phyloP scores from a whole-genome alignment of 164 flowering plant genomes.

The Piper longum region DNA sequence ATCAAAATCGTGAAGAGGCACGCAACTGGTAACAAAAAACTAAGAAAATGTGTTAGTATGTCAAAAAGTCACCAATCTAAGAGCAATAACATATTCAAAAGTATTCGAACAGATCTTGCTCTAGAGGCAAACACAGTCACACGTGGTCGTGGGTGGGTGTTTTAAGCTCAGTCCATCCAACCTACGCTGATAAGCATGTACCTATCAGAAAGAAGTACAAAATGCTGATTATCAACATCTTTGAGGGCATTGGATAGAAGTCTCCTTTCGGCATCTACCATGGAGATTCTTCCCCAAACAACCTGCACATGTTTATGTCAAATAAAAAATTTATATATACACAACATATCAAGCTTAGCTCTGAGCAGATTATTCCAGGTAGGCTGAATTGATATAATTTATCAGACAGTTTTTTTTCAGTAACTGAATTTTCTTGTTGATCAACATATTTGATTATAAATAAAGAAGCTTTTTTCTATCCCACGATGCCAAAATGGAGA shows the following conservation, averaged over 20 bases:
- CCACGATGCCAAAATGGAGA: no score
- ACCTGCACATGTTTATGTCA: constrained; percentile 30
- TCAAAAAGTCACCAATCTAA: background rate
- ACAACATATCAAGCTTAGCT: no score
- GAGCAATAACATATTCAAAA: background rate
- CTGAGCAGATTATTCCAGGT: no score
- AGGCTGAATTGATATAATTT: no score
- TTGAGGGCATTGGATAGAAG: constrained; percentile 67
- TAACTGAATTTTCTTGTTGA: no score
- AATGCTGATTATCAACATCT: constrained; percentile 77
- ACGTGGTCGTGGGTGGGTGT: no score
- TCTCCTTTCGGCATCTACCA: constrained; percentile 89
- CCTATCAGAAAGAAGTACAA: constrained; percentile 96
- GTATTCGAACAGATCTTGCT: background rate
- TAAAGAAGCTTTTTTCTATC: no score
- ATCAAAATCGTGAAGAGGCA: constrained; percentile 75
- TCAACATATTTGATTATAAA: no score
- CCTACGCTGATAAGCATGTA: constrained; percentile 2
- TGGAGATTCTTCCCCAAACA: constrained; percentile 83
- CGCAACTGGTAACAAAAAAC: constrained; percentile 51
- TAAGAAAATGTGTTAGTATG: background rate
- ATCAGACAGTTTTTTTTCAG: no score
- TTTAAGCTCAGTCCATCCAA: no score
- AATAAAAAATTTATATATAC: no score
- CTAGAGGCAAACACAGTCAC: no score